Base-by-base conservation (phyloP, 2,329 filamentous ascomycete species). In the Bisporella sp. region DNA sequence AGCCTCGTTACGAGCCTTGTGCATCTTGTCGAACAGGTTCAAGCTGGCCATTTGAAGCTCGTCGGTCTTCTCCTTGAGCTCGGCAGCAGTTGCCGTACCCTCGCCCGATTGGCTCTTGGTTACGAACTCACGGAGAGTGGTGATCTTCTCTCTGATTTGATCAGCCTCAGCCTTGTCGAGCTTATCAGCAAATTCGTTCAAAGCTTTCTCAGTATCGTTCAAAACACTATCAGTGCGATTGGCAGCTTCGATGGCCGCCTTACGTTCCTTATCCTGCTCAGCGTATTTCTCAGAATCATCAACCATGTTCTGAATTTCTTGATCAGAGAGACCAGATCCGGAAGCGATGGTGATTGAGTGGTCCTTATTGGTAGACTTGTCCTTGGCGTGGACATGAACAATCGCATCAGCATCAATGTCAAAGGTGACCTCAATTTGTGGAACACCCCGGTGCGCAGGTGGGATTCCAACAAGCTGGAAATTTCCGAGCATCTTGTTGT, bases 21-120 rank as follows among this genome's bases (percentile, higher is more conserved):
- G 92, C 89, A 99, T 96, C 87, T 97, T 96, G 78, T 97, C 93
- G 72, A 99, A 97, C 66, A 97, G 84, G 75, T 88, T 95, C 74
- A 99, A 78, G 73, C 87, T 92, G 62, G 92, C 89, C 70, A 87
- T 88, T 78, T 97, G 93, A 68, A 99, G 87, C 74, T 96, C 92
- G 61, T 97, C 93, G 65, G 89, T 95, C 89, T 96, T 96, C 77
- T 89, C 83, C 87, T 97, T 97, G 73, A 99, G 85, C 74, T 97
- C 88, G 59, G 88, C 87, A 47, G 91, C 87, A 54, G 89, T 95
- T 65, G 87, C 82, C 56, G 77, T 82, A 66, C 85, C 84, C 78
- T 99, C 93, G 58, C 92, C 92, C 64, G 89, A 82, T 78, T 96
- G 92, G 80, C 82, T 95, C 85, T 95, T 91, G 76, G 84, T 84